A percentile compares a stretch with the other conserved stretches of the same genome.
These are phyloP conservation scores for Ophiocordyceps robertsii DNA, from an alignment of 2,329 filamentous ascomycete genomes.

Conservation along the genomic window DNA sequence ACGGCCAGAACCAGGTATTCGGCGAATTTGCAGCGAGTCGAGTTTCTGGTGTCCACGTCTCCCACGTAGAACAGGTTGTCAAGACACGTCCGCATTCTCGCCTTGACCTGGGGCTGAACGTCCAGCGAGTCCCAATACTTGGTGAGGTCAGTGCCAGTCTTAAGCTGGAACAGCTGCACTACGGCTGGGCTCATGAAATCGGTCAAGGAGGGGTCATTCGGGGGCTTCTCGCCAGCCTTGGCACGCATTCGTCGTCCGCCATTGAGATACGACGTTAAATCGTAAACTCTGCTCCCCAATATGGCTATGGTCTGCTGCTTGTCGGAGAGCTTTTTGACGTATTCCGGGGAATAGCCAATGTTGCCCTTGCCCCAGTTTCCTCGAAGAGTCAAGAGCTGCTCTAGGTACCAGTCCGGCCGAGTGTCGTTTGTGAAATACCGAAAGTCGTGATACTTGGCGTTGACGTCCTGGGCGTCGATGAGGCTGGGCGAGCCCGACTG, in stretches of 20 bases:
- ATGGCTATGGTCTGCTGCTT: conserved; percentile 60
- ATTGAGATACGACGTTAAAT: conserved; percentile 69
- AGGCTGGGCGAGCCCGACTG: conserved; percentile 52
- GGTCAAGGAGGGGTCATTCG: conserved; percentile 36
- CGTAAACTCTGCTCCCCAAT: conserved; percentile 70
- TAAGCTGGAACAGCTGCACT: conserved; percentile 61
- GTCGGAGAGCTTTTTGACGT: conserved; percentile 55
- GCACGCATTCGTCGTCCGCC: conserved; percentile 58
- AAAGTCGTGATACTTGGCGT: conserved; percentile 86
- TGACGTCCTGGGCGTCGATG: conserved; percentile 54
- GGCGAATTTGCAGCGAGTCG: conserved; percentile 70
- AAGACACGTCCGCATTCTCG: conserved; percentile 67
- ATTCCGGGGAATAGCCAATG: conserved; percentile 69
- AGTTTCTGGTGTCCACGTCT: conserved; percentile 82
- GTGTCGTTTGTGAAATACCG: conserved; percentile 69
- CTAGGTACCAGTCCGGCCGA: conserved; percentile 81
- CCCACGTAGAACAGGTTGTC: conserved; percentile 94
- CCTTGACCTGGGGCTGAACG: conserved; percentile 41
- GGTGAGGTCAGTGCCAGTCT: conserved; percentile 66
- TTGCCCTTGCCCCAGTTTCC: conserved; percentile 74
- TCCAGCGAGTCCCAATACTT: conserved; percentile 66
- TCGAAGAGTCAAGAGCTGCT: conserved; percentile 71
- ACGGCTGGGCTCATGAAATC: conserved; percentile 75
- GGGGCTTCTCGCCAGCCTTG: conserved; percentile 34
- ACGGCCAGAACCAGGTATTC: conserved; percentile 82